These are phyloP conservation scores for Erodium moschatum DNA, from an alignment of 441 rosid species.

Conservation along the genomic window DNA sequence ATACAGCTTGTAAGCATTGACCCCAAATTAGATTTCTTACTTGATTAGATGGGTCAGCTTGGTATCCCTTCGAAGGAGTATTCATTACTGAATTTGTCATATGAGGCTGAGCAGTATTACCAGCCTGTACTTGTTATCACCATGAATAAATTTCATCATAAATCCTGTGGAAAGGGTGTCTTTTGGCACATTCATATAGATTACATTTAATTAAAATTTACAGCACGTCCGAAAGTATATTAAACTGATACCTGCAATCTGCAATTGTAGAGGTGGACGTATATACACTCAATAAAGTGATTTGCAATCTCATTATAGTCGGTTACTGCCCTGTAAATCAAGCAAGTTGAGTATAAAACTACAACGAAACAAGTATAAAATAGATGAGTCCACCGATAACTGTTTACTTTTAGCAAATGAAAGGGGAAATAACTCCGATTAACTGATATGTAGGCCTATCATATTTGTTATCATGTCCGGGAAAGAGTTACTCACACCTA, in stretches of 20 bases:
- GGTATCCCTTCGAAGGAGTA: constrained; percentile 40
- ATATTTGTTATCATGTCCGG: neutral
- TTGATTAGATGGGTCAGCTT: constrained; percentile 41
- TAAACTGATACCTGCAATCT: constrained; percentile 52
- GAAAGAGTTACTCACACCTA: neutral
- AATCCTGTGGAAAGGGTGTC: neutral
- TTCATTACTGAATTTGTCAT: constrained; percentile 40
- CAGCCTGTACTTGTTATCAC: constrained; percentile 35
- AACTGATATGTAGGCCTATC: neutral
- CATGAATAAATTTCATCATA: constrained; percentile 14
- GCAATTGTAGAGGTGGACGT: constrained; percentile 67
- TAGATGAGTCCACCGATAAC: neutral
- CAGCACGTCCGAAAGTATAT: neutral
- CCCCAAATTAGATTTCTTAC: constrained; percentile 29
- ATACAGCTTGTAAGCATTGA: neutral
- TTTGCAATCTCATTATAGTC: constrained; percentile 77
- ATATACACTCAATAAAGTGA: constrained; percentile 83
- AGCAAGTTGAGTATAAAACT: neutral
- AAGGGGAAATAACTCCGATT: neutral
- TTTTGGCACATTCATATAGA: neutral
- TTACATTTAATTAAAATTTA: constrained; percentile 6
- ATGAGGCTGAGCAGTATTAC: constrained; percentile 39
- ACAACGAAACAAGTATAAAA: neutral
- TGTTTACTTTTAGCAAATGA: neutral
- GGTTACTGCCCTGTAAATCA: constrained; percentile 56